A percentile compares a stretch with the other conserved stretches of the same genome.
phyloP scores from a whole-genome alignment of 306 rosid species.

The Fragaria iinumae region DNA sequence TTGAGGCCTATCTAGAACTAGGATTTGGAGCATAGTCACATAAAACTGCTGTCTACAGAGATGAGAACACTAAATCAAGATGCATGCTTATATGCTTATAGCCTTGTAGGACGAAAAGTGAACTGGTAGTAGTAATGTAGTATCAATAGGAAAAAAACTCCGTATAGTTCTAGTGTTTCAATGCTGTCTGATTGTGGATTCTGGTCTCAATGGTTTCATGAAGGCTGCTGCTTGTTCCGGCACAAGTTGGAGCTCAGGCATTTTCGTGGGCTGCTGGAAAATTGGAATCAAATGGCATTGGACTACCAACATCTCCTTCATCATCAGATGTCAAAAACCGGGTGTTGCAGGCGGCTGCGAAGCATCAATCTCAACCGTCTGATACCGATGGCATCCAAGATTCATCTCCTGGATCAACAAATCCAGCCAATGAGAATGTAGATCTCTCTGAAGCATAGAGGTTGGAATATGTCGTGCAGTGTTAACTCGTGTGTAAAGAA shows the following conservation, averaged over 20 bases:
- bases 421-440: slow-evolving; percentile 48
- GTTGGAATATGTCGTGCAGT: background rate
- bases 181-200: background rate
- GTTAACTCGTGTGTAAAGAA: background rate
- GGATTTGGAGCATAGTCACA: background rate
- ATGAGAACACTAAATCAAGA: background rate
- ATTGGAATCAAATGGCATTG: slow-evolving; percentile 70
- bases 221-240: slow-evolving; percentile 73
- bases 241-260: slow-evolving; percentile 68
- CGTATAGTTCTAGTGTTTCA: background rate
- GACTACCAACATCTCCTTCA: slow-evolving; percentile 91
- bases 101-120: background rate
- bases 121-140: background rate
- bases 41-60: background rate
- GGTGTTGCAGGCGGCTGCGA: slow-evolving; percentile 95
- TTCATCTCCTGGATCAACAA: slow-evolving; percentile 41
- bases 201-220: slow-evolving; percentile 17
- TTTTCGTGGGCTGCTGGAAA: slow-evolving; percentile 90
- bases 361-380: slow-evolving; percentile 90
- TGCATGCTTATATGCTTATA: background rate
- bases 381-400: slow-evolving; percentile 60
- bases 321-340: slow-evolving; percentile 87
- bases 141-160: background rate
- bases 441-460: slow-evolving; percentile 53
- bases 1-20: slow-evolving; percentile 4